A percentile compares a stretch with the other conserved stretches of the same genome.
Evolutionary conservation across 371 early-diverging fungal species (phyloP).

Genomic region (Rhizomucor miehei): DNA sequence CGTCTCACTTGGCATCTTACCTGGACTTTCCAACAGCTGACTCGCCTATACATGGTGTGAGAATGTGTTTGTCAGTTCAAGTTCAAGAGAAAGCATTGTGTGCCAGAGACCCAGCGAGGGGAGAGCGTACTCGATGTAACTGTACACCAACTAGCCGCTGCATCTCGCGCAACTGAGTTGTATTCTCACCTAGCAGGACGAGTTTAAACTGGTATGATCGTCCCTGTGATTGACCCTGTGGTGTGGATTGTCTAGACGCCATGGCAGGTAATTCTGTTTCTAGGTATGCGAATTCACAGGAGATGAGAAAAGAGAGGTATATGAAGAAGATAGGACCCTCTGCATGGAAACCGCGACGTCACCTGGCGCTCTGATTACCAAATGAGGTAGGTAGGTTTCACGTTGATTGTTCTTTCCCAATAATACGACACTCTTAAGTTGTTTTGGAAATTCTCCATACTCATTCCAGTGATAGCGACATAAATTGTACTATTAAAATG

Average conservation of each 20-base stretch:
- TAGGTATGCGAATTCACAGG: background rate
- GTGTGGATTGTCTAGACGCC: constrained; percentile 35
- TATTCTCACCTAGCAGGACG: constrained; percentile 71
- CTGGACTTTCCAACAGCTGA: constrained; percentile 90
- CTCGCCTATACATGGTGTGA: constrained; percentile 58
- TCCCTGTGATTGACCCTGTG: constrained; percentile 32
- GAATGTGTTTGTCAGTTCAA: too few species aligned
- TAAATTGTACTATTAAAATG: too few species aligned
- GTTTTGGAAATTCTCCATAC: too few species aligned
- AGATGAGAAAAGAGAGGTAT: background rate
- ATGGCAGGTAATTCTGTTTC: constrained; percentile 5
- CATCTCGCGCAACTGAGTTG: background rate
- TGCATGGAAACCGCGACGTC: too few species aligned
- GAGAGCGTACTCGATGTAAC: too few species aligned
- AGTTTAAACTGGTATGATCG: constrained; percentile 77
- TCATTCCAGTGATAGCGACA: too few species aligned
- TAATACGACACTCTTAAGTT: too few species aligned
- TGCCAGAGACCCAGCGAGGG: background rate
- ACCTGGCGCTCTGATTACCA: too few species aligned
- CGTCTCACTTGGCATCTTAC: constrained; percentile 29
- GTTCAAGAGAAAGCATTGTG: background rate
- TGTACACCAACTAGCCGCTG: background rate
- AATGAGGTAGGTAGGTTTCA: too few species aligned
- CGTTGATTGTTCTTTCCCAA: too few species aligned
- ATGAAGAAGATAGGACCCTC: too few species aligned